Evolutionary conservation across 2,329 filamentous ascomycete species (phyloP), one percentile per base, ranked within the genome.

Genomic region (Stemphylium beticola): DNA sequence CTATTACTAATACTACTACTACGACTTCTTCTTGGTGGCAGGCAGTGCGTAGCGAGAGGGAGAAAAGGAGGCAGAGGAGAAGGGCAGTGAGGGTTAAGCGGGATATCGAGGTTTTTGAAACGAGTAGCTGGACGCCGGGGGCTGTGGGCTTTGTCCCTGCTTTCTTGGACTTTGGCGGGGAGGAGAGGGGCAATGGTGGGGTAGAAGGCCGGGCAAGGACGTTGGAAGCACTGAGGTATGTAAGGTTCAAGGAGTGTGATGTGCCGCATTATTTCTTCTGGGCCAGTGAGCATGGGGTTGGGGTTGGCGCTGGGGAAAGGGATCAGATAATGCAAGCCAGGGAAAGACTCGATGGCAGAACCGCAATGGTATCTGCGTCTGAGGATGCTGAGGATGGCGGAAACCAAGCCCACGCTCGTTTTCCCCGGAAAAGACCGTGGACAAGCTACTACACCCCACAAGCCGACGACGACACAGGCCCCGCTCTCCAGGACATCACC

Each of bases 231-330:
- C 34, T 74, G 14, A 71, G 62, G 41, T 75, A 61, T 33, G 57
- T 74, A 1, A 61, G 68, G 10, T 71, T 73, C 32, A 52, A 39
- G 2, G 62, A 62, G 2, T 68, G 65, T 34, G 62, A 69, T 40
- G 46, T 74, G 1, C 73, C 73, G 17, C 68, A 71, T 41, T 75
- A 71, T 51, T 72, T 65, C 31, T 75, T 74, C 48, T 74, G 70
- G 71, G 52, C 57, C 0, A 37, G 41, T 0, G n/a, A 46, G 4
- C 58, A 56, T 4, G 66, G 62, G 15, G 31, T 20, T 14, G 36
- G 18, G 11, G 17, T 6, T n/a, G 24, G 36, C 1, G 44, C 22
- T 20, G 37, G 12, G 17, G 18, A 11, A 22, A 34, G 14, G 8
- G 31, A 26, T 11, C 0, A 20, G 29, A 17, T 9, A 15, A 5